Conservation (phyloP, 768 basidiomycete species). For the Termitomyces sp. region DNA sequence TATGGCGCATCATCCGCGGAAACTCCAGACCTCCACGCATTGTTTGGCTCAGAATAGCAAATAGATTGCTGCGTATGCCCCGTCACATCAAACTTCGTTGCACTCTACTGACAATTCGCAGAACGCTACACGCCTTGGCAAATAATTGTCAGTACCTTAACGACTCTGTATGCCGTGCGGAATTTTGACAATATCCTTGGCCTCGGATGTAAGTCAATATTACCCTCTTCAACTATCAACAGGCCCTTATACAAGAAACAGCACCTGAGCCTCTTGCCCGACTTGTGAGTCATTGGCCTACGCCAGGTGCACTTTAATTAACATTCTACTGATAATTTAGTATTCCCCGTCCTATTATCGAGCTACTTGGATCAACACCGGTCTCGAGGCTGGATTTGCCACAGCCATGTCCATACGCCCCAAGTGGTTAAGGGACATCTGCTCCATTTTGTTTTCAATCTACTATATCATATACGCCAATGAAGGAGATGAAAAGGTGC, state of each 20-base stretch:
- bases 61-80: constrained; percentile 54
- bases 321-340: constrained; percentile 29
- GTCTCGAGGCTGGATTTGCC: constrained; percentile 95
- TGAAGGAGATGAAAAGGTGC: constrained; percentile 93
- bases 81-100: not conserved
- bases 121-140: constrained; percentile 96
- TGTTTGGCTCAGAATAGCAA: constrained; percentile 57
- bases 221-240: not conserved
- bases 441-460: constrained; percentile 75
- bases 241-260: constrained; percentile 20
- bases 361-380: constrained; percentile 91
- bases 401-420: constrained; percentile 91
- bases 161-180: constrained; percentile 74
- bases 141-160: constrained; percentile 81
- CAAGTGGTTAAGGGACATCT: constrained; percentile 86
- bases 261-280: constrained; percentile 92
- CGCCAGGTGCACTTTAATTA: not conserved
- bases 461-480: constrained; percentile 88
- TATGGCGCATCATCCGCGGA: constrained; percentile 71
- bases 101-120: constrained; percentile 22
- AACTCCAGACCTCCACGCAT: constrained; percentile 59
- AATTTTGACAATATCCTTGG: constrained; percentile 86
- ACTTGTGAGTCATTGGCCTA: constrained; percentile 49
- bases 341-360: constrained; percentile 93
- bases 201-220: constrained; percentile 55